Conservation (phyloP, 805 yeast species). For the Saturnispora dispora region DNA sequence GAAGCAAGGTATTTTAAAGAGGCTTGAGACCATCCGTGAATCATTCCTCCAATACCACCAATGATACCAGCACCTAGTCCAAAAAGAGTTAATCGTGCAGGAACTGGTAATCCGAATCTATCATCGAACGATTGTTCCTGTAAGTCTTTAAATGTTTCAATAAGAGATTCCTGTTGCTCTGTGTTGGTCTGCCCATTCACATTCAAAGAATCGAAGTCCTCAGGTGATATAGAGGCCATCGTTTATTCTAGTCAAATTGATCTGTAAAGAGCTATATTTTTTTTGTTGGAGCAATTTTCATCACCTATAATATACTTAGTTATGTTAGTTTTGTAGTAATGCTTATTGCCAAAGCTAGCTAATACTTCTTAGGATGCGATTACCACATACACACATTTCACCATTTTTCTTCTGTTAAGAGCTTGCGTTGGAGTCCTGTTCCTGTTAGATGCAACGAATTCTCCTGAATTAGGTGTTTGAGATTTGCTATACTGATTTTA, state of each 20-base stretch:
- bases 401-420: no score
- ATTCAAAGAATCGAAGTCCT: slow-evolving; percentile 10
- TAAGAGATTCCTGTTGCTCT: slow-evolving; percentile 11
- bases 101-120: slow-evolving; percentile 43
- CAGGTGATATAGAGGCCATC: slow-evolving; percentile 14
- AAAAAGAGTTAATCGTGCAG: slow-evolving; percentile 36
- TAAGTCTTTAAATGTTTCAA: slow-evolving; percentile 11
- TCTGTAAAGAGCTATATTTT: not conserved
- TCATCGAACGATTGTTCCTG: slow-evolving; percentile 13
- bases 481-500: no score
- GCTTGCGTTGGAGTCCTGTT: no score
- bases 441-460: no score
- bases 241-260: not conserved
- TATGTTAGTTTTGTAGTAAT: not conserved
- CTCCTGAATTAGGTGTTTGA: no score
- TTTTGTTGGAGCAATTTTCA: not conserved
- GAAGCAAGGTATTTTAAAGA: slow-evolving; percentile 62
- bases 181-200: slow-evolving; percentile 11
- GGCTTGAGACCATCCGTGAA: slow-evolving; percentile 46
- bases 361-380: no score
- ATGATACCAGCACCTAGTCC: slow-evolving; percentile 31
- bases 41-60: slow-evolving; percentile 49
- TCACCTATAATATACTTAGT: not conserved
- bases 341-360: no score
- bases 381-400: no score